Conservation (phyloP, 208 protist genomes). For the Tetramitus jugosus region DNA sequence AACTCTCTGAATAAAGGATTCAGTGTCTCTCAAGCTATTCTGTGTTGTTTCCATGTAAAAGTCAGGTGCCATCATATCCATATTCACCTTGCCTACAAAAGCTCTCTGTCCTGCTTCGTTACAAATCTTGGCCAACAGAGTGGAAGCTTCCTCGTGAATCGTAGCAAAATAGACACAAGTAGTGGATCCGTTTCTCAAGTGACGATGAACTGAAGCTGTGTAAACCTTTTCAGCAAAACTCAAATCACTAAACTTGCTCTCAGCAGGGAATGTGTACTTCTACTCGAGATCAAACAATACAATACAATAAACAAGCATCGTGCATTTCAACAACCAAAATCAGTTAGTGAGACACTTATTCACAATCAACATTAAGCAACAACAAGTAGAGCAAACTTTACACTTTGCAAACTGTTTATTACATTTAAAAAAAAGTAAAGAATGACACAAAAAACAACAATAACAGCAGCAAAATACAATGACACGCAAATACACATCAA, state of each 20-base stretch:
- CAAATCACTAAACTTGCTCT: conserved; percentile 64
- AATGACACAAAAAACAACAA: background rate
- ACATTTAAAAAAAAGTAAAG: no score
- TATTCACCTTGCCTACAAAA: conserved; percentile 63
- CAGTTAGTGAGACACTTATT: no score
- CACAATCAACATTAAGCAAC: no score
- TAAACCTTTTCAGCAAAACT: conserved; percentile 62
- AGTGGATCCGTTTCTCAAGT: conserved; percentile 75
- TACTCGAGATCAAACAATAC: no score
- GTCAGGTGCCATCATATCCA: conserved; percentile 76
- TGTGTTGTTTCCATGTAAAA: conserved; percentile 71
- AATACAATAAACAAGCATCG: no score
- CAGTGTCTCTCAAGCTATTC: conserved; percentile 51
- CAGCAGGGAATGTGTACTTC: conserved; percentile 82
- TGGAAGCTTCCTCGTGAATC: conserved; percentile 62
- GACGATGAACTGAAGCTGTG: conserved; percentile 51
- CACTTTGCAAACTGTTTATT: no score
- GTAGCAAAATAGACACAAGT: conserved; percentile 76
- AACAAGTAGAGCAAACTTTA: no score
- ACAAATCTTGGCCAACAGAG: conserved; percentile 62
- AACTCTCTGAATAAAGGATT: conserved; percentile 56
- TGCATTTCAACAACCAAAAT: no score
- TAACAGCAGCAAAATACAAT: background rate
- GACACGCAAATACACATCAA: background rate
- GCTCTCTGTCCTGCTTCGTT: conserved; percentile 41